Conservation (phyloP, 352 stramenopile species). For the Thalassiosira mediterranea region DNA sequence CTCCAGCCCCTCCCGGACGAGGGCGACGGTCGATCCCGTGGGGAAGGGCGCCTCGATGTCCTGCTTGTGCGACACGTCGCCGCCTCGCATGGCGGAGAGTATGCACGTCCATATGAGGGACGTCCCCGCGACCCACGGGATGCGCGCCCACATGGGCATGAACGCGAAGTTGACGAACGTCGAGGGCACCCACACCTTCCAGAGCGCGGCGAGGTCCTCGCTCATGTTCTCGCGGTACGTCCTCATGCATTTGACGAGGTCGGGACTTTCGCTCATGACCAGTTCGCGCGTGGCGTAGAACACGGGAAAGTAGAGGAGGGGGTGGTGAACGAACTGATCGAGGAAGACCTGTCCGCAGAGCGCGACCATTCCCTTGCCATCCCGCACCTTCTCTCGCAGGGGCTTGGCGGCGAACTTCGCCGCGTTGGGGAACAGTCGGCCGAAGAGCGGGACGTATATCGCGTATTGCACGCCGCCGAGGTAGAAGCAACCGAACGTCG, state of each 20-base stretch:
- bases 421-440: constrained; percentile 74
- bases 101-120: constrained; percentile 85
- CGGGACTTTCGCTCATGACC: constrained; percentile 64
- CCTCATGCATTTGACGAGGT: constrained; percentile 47
- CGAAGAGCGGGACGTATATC: constrained; percentile 83
- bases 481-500: constrained; percentile 83
- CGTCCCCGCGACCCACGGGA: constrained; percentile 80
- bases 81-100: constrained; percentile 80
- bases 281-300: constrained; percentile 85
- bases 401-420: constrained; percentile 73
- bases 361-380: constrained; percentile 64
- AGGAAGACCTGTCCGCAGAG: constrained; percentile 73
- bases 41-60: constrained; percentile 68
- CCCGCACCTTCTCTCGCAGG: constrained; percentile 77
- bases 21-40: constrained; percentile 58
- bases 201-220: constrained; percentile 81
- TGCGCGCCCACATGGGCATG: constrained; percentile 83
- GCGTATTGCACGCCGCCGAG: constrained; percentile 84
- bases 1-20: constrained; percentile 74
- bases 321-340: constrained; percentile 83
- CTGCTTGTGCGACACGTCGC: constrained; percentile 59
- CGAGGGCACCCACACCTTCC: constrained; percentile 84
- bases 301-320: constrained; percentile 84
- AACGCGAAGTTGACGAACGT: constrained; percentile 86
- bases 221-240: constrained; percentile 80